Evolutionary conservation across 148 eudicot genomes (phyloP), one percentile per base, ranked within the genome.

Genomic region (Suaeda aralocaspica): DNA sequence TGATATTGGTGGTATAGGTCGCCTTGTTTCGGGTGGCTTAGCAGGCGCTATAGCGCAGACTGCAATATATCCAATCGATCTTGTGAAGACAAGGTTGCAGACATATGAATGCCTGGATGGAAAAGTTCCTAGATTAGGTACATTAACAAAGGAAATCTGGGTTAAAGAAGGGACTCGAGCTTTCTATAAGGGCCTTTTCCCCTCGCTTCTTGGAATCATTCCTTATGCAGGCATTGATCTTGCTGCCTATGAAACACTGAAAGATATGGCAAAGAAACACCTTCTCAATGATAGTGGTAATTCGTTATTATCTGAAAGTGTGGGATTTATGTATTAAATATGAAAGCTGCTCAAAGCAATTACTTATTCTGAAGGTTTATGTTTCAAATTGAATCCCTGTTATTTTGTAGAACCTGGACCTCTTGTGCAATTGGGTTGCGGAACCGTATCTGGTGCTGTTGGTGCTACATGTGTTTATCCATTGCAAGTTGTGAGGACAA

Each of bases 381-480:
- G 64, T 41, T 79, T 69, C 68, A 64, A 22, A 55, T 59, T 56
- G 66, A 67, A 52, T 52, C 34, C 30, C 52, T 72, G 22, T 21
- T 30, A 29, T 21, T 44, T 29, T 81, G 67, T 79, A 90, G 98
- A 93, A 70, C 92, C 98, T 68, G 98, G 98, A 74, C 91, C 98
- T 64, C 77, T 93, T 75, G 91, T 88, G 82, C 98, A 93, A 84
- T 81, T 93, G 72, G 90, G 96, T 69, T 93, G 98, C 77, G 98
- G 98, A 64, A 88, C 96, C 29, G 49, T 90, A 51, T 93, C 98
- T 0, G 98, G 98, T 68, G 84, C 98, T 31, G 84, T 93, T 67
- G 98, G 98, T 78, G 98, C 98, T 55, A 90, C 92, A 4, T 93
- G 90, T 81, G 98, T 93, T 68, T 93, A 93, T 68, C 98, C 98